Evolutionary conservation across 352 stramenopile genomes (phyloP), one percentile per base, ranked within the genome.

Genomic region (Phytophthora syringae): DNA sequence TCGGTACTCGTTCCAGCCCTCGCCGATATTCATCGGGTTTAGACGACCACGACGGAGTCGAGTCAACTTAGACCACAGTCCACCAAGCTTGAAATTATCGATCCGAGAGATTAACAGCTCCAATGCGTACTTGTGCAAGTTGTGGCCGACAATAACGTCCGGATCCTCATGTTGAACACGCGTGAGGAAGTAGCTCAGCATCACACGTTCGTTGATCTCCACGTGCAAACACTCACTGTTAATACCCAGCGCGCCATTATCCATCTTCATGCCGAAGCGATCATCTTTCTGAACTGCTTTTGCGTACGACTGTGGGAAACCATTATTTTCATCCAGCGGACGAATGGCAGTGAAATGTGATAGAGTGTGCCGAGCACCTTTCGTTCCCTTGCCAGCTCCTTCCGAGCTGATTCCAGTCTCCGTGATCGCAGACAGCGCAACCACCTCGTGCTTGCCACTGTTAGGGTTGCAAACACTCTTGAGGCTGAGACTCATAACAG

Each of bases 121-220:
- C 30, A 99, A 85, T 18, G 98, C 96, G 70, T 99, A 99, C 40
- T 98, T 98, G 80, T 98, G 95, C 45, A 99, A 86, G 76, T 99
- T 99, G 85, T 99, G 98, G 11, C 96, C 98, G 13, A 99, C 92
- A 27, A 99, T 88, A 7, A 99, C 89, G 68, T 99, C 98, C 5
- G 98, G 98, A 77, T 99, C 98, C 85, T 98, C 97, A 28, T 70
- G 77, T 51, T 98, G 93, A 34, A 99, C 79, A 58, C 97, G 92
- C 24, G 85, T 92, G 49, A 96, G 64, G 48, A 96, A 94, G 61
- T 93, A 96, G 60, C 80, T 94, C 22, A 96, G 76, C 76, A 96
- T 77, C 39, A 90, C 84, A 61, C 87, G 88, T 58, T 96, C 88
- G 56, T 93, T 96, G 20, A 91, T 78, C 48, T 93, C 88, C 32